Conservation (phyloP, 768 basidiomycete species). For the Coprinopsis cinerea region DNA sequence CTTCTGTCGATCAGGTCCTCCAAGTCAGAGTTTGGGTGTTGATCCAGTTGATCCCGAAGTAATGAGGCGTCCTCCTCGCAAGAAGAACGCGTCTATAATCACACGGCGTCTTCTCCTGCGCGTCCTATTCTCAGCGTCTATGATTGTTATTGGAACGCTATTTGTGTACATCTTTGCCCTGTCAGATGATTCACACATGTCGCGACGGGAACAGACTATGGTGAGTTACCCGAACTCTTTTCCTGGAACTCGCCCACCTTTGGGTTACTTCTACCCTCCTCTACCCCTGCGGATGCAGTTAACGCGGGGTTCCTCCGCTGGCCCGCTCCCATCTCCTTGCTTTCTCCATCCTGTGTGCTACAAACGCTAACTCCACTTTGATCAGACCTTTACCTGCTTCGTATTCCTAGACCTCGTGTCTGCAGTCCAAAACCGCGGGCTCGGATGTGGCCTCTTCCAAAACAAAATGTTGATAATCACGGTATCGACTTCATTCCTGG, state of each 20-base stretch:
- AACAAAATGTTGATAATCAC: conserved; percentile 91
- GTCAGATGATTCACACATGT: conserved; percentile 70
- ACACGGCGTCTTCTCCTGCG: conserved; percentile 65
- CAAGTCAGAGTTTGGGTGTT: conserved; percentile 92
- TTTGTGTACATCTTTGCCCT: conserved; percentile 83
- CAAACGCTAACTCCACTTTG: conserved; percentile 2
- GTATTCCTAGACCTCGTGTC: conserved; percentile 96
- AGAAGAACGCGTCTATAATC: conserved; percentile 88
- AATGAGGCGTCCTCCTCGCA: conserved; percentile 90
- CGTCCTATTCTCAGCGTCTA: conserved; percentile 88
- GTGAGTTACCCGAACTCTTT: conserved; percentile 36
- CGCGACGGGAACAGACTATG: conserved; percentile 92
- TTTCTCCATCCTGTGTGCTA: conserved; percentile 2
- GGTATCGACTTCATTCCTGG: conserved; percentile 78
- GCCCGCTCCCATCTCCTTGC: neutral
- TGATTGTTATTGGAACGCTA: conserved; percentile 85
- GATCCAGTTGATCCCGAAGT: conserved; percentile 93
- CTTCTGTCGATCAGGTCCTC: conserved; percentile 55
- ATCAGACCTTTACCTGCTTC: conserved; percentile 94
- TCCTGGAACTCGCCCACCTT: neutral
- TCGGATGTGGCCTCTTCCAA: conserved; percentile 75
- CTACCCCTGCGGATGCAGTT: too few species aligned
- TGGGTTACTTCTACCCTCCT: too few species aligned
- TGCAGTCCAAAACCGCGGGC: conserved; percentile 89
- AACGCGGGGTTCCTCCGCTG: neutral